Conservation (phyloP, 73 alveolate species). For the Paramecium biaurelia region DNA sequence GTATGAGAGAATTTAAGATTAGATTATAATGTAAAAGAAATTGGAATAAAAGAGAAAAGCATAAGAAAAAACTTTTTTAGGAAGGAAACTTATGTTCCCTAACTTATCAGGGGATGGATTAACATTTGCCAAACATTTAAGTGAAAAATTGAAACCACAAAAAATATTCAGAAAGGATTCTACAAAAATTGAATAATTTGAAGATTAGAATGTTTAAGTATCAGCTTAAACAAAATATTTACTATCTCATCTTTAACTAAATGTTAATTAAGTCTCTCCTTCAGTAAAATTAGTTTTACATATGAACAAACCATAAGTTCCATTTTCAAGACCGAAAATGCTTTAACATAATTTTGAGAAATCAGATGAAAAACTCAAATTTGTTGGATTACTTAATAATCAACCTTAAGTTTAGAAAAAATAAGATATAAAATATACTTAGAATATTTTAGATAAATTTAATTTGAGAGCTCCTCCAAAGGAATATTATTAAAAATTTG, state of each 20-base stretch:
- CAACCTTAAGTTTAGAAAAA: neutral
- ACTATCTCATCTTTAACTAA: slow-evolving; percentile 21
- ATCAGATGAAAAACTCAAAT: slow-evolving; percentile 9
- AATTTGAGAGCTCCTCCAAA: slow-evolving; percentile 60
- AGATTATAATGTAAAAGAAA: slow-evolving; percentile 36
- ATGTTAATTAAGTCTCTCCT: slow-evolving; percentile 39
- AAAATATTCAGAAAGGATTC: slow-evolving; percentile 34
- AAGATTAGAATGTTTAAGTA: neutral
- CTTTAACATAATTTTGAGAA: slow-evolving; percentile 42
- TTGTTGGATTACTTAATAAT: neutral
- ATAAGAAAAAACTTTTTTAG: slow-evolving; percentile 54
- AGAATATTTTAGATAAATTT: slow-evolving; percentile 53
- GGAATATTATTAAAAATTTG: slow-evolving; percentile 60
- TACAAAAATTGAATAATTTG: slow-evolving; percentile 5
- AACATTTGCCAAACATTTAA: slow-evolving; percentile 48
- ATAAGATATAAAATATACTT: slow-evolving; percentile 33
- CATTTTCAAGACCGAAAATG: slow-evolving; percentile 35
- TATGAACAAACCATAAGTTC: slow-evolving; percentile 38
- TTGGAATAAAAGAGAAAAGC: slow-evolving; percentile 43
- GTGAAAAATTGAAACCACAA: slow-evolving; percentile 30
- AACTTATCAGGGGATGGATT: slow-evolving; percentile 40
- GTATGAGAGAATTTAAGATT: slow-evolving; percentile 53
- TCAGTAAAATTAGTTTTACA: slow-evolving; percentile 24
- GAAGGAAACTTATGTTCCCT: slow-evolving; percentile 48
- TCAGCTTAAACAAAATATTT: slow-evolving; percentile 41